These are phyloP conservation scores for Cyclotella baltica DNA, from an alignment of 108 stramenopile species.

Conservation along the genomic window DNA sequence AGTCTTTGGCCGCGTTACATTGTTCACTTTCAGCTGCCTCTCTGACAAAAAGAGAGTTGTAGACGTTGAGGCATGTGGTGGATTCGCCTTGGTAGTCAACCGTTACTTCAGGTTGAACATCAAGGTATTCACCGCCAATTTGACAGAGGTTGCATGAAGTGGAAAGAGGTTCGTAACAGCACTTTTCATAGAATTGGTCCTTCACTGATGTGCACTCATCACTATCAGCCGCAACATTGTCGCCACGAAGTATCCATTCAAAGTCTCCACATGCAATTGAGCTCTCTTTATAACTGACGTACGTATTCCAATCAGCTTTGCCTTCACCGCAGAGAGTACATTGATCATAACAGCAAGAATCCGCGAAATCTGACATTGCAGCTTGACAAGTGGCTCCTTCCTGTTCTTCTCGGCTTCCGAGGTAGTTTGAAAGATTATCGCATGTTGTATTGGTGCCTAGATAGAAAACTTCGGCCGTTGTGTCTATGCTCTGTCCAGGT, in stretches of 20 bases:
- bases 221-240: slow-evolving; percentile 40
- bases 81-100: slow-evolving; percentile 33
- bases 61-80: slow-evolving; percentile 38
- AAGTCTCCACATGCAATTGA: slow-evolving; percentile 55
- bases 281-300: slow-evolving; percentile 39
- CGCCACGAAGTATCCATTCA: slow-evolving; percentile 50
- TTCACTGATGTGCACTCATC: slow-evolving; percentile 47
- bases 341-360: slow-evolving; percentile 47
- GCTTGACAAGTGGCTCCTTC: slow-evolving; percentile 34
- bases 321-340: slow-evolving; percentile 51
- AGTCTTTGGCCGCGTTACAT: slow-evolving; percentile 46
- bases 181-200: slow-evolving; percentile 44
- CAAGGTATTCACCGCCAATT: slow-evolving; percentile 40
- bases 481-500: slow-evolving; percentile 32
- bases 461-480: slow-evolving; percentile 37
- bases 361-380: slow-evolving; percentile 35
- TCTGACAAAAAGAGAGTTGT: slow-evolving; percentile 52
- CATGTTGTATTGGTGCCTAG: slow-evolving; percentile 53
- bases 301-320: slow-evolving; percentile 55
- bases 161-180: slow-evolving; percentile 45
- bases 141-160: slow-evolving; percentile 55
- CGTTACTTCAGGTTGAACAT: slow-evolving; percentile 31
- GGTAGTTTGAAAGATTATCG: slow-evolving; percentile 54
- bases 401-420: slow-evolving; percentile 54
- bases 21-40: slow-evolving; percentile 45